Percentiles rank a stretch among this genome's conserved stretches.
Conservation (phyloP, 768 basidiomycete species). For the Naganishia onofrii region DNA sequence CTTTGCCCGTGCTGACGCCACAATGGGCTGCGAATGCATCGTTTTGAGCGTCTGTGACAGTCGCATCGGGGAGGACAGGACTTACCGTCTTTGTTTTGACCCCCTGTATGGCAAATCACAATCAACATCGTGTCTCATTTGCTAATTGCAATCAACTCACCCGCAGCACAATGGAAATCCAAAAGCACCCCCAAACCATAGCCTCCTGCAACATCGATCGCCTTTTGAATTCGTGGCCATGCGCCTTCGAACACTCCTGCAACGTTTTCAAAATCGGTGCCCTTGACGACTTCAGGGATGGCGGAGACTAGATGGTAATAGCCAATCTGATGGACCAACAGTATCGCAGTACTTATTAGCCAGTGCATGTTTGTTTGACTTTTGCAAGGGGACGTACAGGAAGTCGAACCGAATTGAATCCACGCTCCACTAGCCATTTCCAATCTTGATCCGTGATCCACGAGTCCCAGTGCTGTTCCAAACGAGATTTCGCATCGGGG, state of each 20-base stretch:
- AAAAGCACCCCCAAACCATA: slow-evolving; percentile 76
- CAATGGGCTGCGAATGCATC: slow-evolving; percentile 51
- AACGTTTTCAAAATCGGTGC: slow-evolving; percentile 65
- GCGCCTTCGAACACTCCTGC: slow-evolving; percentile 61
- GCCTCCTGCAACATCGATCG: slow-evolving; percentile 61
- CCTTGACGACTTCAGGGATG: slow-evolving; percentile 66
- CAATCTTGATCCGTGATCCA: slow-evolving; percentile 85
- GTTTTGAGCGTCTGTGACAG: neutral
- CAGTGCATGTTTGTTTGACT: neutral
- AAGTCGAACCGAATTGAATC: slow-evolving; percentile 64
- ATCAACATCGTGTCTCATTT: slow-evolving; percentile 59
- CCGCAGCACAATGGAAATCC: slow-evolving; percentile 79
- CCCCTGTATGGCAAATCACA: slow-evolving; percentile 49
- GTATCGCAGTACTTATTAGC: neutral
- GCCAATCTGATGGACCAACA: slow-evolving; percentile 57
- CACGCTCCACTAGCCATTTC: slow-evolving; percentile 60
- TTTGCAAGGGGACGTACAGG: slow-evolving; percentile 56
- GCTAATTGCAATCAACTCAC: slow-evolving; percentile 43
- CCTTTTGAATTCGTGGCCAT: slow-evolving; percentile 65
- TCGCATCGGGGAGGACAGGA: neutral
- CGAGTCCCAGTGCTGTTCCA: slow-evolving; percentile 72
- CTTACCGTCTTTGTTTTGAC: slow-evolving; percentile 48
- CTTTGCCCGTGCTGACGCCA: slow-evolving; percentile 56
- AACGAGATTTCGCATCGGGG: slow-evolving; percentile 53
- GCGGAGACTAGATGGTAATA: slow-evolving; percentile 77